Base-by-base conservation (phyloP, 140 eudicot genomes). In the Anethum foeniculum region DNA sequence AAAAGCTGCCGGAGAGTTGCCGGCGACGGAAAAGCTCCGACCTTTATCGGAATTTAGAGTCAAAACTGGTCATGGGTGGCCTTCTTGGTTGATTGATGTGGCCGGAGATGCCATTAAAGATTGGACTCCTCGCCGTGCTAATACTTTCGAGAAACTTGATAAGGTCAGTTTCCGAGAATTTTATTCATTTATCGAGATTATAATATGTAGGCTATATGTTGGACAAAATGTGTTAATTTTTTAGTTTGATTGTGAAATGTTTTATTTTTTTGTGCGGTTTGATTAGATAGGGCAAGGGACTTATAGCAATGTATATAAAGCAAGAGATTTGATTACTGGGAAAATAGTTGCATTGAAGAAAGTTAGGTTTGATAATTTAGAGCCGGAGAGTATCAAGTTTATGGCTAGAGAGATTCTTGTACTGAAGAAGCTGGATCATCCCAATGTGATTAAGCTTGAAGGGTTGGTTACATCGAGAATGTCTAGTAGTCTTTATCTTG, bases 101-200 rank as follows among this genome's bases (percentile, higher is more conserved):
- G 96, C 90, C 64, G 97, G 96, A 10, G 91, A 90, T 41, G 96
- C 89, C 28, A 88, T 93, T 62, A 88, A 88, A 68, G 94, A 89
- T 75, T 93, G 93, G 94, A 87, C 90, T 44, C 97, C 96, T 27
- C 91, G 96, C 18, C 91, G 90, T 72, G 90, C 92, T 48, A 88
- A 88, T 67, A 80, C 89, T 0, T 90, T 88, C 11, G 90, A 93
- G 91, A 92, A 92, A 80, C 86, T 92, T 65, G 96, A 90, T 82
- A 92, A 92, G 97, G 92, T 89, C 12, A 0, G 41, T 30, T 14
- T 11, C 1, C 0, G 71, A 25, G 71, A 62, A 62, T 62, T 62
- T 62, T 62, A 62, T 62, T 62, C 36, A 27, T 62, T 25, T 62
- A 25, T 27, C 71, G 36, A 62, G 71, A 62, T 27, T 62, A 27